Base-by-base conservation (phyloP, 2,329 filamentous ascomycete genomes). In the Gnomoniopsis sp. region DNA sequence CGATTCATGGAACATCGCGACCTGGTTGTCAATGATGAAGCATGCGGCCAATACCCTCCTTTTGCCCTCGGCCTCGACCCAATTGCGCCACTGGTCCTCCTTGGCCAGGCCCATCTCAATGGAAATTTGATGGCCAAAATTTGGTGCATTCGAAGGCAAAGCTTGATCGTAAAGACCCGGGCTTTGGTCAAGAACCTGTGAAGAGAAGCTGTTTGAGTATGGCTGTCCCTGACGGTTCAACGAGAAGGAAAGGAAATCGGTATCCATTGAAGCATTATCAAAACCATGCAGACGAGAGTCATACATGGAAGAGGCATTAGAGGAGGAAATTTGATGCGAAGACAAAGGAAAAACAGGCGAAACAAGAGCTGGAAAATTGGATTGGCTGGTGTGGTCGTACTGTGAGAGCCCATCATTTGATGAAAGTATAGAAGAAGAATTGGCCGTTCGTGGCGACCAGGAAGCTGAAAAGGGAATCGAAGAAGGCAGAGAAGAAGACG, bases 21-120 rank as follows among this genome's bases (percentile, higher is more conserved):
- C 77, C 61, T 85, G 83, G 7, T 79, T 74, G 66, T 86, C 83
- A 57, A 83, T 72, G 55, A 84, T 70, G 68, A 85, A 84, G 70
- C 81, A 86, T 15, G 77, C 78, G 36, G 79, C 74, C n/a, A 84
- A 71, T 30, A 86, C 74, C 46, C 84, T 78, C 57, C 81, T 78
- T 56, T 73, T 74, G 8, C 79, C 74, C 69, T 87, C 84, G 52
- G 71, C 68, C 49, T 79, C 70, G 44, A 85, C 68, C 84, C 84
- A 86, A 60, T 70, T 65, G 43, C 70, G 72, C 83, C 83, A 86
- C 49, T 72, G 72, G 59, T 70, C 69, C 34, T 72, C 65, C 30
- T 65, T 68, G 50, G 70, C 63, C 57, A 60, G 50, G 60, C 12
- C 38, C 23, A 56, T 43, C 2, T 43, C 46, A 48, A 56, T 53